These are phyloP conservation scores for Penicillium sp. DNA, from an alignment of 2,329 filamentous ascomycete genomes.

Conservation along the genomic window DNA sequence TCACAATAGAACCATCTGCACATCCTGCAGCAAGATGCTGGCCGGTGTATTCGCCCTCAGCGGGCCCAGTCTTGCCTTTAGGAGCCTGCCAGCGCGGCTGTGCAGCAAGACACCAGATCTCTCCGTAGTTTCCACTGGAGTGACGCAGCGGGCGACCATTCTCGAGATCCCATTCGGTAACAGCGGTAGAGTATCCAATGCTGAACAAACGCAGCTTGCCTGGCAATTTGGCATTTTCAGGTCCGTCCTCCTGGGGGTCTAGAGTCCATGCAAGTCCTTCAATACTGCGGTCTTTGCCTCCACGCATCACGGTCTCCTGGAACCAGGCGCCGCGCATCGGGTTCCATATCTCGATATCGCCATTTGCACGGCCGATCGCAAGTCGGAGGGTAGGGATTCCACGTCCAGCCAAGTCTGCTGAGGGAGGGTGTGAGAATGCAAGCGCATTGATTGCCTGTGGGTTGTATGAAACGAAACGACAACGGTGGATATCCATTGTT, in stretches of 20 bases:
- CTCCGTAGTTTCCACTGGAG: constrained; percentile 88
- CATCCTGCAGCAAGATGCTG: constrained; percentile 83
- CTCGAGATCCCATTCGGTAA: constrained; percentile 93
- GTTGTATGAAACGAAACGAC: constrained; percentile 91
- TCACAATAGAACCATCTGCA: constrained; percentile 83
- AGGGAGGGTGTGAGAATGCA: constrained; percentile 79
- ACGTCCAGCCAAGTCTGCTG: constrained; percentile 47
- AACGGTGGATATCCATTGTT: constrained; percentile 92
- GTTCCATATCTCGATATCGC: constrained; percentile 98
- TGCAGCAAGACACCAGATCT: constrained; percentile 93
- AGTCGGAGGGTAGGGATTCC: constrained; percentile 67
- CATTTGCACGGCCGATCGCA: constrained; percentile 88
- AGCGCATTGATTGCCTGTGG: constrained; percentile 91
- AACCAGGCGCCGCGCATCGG: constrained; percentile 79
- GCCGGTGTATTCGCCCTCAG: constrained; percentile 43
- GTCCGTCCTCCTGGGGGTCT: constrained; percentile 68
- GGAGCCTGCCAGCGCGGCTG: constrained; percentile 64
- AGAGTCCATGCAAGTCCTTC: constrained; percentile 92
- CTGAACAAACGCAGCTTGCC: constrained; percentile 89
- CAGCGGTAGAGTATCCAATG: constrained; percentile 86
- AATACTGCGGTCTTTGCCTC: constrained; percentile 81
- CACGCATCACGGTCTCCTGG: constrained; percentile 82
- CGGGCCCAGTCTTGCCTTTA: constrained; percentile 38
- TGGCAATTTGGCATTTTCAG: constrained; percentile 58
- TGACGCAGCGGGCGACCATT: constrained; percentile 76